These are phyloP conservation scores for Mantamonas sphyraenae DNA, from an alignment of 78 protist species.

Conservation along the genomic window DNA sequence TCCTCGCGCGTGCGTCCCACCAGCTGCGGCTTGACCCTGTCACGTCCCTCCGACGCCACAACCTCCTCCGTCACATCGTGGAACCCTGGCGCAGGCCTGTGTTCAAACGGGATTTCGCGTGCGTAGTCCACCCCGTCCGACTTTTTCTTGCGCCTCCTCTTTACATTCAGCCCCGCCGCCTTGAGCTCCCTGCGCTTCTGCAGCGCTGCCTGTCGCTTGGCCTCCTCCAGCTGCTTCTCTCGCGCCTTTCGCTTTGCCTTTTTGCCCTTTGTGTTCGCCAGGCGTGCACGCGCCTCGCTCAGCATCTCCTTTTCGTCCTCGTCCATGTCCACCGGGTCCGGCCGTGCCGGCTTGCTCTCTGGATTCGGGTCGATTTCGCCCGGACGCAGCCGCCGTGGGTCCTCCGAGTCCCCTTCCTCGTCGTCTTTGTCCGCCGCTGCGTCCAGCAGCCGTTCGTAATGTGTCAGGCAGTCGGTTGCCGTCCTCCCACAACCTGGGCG, in stretches of 20 bases:
- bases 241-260: slow-evolving; percentile 96
- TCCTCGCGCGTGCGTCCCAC: slow-evolving; percentile 9
- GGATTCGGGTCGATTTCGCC: slow-evolving; percentile 96
- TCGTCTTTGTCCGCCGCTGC: slow-evolving; percentile 5
- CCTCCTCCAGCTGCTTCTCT: slow-evolving; percentile 95
- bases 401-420: slow-evolving; percentile 51
- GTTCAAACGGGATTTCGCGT: slow-evolving; percentile 65
- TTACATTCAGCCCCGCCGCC: slow-evolving; percentile 84
- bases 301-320: slow-evolving; percentile 98
- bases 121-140: slow-evolving; percentile 31
- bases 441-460: slow-evolving; percentile 85
- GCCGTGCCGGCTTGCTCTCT: slow-evolving; percentile 95
- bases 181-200: slow-evolving; percentile 92
- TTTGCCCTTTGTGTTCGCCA: slow-evolving; percentile 98
- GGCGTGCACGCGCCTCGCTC: slow-evolving; percentile 95
- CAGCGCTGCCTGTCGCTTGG: slow-evolving; percentile 86
- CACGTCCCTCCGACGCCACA: background rate
- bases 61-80: background rate
- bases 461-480: slow-evolving; percentile 94
- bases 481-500: slow-evolving; percentile 95
- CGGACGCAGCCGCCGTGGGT: slow-evolving; percentile 84
- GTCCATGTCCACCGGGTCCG: slow-evolving; percentile 98
- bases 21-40: slow-evolving; percentile 10
- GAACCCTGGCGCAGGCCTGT: slow-evolving; percentile 14
- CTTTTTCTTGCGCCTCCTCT: background rate